Conservation (phyloP, 306 rosid species). For the Quercus bicolor region DNA sequence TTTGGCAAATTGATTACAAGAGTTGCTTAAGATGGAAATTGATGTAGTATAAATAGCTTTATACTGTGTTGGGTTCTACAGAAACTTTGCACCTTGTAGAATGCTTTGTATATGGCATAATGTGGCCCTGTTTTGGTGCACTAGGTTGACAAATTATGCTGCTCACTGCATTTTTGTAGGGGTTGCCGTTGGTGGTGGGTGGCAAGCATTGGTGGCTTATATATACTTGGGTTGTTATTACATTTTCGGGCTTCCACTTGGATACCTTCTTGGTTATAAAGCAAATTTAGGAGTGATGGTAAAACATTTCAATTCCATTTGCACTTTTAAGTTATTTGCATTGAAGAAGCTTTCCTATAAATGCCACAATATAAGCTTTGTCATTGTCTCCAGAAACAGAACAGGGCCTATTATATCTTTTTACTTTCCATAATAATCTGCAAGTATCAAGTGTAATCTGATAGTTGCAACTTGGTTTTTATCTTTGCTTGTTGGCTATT, state of each 20-base stretch:
- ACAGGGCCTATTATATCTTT: background rate
- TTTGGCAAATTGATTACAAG: background rate
- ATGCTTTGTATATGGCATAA: background rate
- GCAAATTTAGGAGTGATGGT: conserved; percentile 68
- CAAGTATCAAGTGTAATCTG: too few relatives aligned
- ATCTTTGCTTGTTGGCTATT: too few relatives aligned
- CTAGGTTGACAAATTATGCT: background rate
- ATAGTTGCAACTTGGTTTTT: too few relatives aligned
- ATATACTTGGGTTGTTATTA: conserved; percentile 77
- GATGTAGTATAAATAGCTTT: too few relatives aligned
- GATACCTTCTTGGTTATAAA: conserved; percentile 60
- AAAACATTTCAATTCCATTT: background rate
- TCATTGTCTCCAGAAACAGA: background rate
- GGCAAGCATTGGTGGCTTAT: conserved; percentile 86
- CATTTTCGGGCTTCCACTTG: conserved; percentile 73
- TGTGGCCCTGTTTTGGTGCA: too few relatives aligned
- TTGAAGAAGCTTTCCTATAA: too few relatives aligned
- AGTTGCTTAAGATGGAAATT: background rate
- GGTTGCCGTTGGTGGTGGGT: conserved; percentile 93
- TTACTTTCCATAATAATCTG: background rate
- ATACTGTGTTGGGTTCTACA: too few relatives aligned
- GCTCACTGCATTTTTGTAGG: conserved; percentile 37
- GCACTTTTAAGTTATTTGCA: background rate
- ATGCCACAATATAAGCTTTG: background rate
- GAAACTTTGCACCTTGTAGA: background rate